Conservation (phyloP, 768 basidiomycete species). For the Leccinum arenicola region DNA sequence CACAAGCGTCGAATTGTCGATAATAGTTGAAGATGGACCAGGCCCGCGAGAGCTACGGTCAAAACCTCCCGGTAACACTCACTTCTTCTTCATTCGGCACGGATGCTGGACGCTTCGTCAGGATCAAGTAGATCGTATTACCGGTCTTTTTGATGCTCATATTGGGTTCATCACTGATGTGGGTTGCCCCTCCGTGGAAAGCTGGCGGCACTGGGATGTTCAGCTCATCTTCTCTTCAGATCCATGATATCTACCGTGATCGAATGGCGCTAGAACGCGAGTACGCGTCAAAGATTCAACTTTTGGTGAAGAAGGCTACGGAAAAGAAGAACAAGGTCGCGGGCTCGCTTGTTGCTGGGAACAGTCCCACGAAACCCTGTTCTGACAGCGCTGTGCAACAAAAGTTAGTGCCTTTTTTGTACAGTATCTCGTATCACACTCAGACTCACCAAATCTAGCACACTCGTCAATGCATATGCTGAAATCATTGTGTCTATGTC, state of each 20-base stretch:
- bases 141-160: conserved; percentile 56
- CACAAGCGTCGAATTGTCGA: neutral
- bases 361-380: conserved; percentile 63
- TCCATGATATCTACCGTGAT: conserved; percentile 70
- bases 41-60: conserved; percentile 41
- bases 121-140: conserved; percentile 74
- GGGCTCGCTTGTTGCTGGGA: conserved; percentile 56
- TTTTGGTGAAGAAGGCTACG: conserved; percentile 59
- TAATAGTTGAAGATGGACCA: conserved; percentile 15
- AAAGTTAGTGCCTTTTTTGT: conserved; percentile 42
- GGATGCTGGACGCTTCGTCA: conserved; percentile 27
- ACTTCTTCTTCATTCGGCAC: neutral
- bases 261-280: conserved; percentile 72
- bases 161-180: conserved; percentile 67
- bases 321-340: conserved; percentile 70
- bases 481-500: conserved; percentile 61
- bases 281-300: conserved; percentile 70
- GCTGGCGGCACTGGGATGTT: neutral
- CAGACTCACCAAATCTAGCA: conserved; percentile 42
- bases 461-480: conserved; percentile 68
- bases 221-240: conserved; percentile 38
- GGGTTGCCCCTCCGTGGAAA: conserved; percentile 21
- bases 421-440: neutral
- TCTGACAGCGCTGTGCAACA: conserved; percentile 48
- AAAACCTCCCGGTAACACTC: conserved; percentile 48